phyloP scores from a whole-genome alignment of 1,284 basidiomycete species.

The Apiotrichum gamsii region DNA sequence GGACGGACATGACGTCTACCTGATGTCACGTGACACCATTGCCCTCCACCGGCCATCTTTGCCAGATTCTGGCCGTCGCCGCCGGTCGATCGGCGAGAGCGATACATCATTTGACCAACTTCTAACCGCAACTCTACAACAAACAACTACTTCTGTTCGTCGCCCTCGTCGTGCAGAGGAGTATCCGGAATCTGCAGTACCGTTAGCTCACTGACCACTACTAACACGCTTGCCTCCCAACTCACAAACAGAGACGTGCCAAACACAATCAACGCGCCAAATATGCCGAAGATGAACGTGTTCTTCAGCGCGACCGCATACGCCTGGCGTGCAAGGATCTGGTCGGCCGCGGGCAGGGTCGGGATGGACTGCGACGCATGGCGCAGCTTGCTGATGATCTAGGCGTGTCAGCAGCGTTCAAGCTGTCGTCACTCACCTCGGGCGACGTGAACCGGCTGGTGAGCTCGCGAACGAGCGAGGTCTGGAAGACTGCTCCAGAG shows the following conservation, averaged over 20 bases:
- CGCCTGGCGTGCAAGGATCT: conserved; percentile 19
- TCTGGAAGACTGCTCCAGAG: conserved; percentile 27
- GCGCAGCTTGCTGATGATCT: conserved; percentile 22
- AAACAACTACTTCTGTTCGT: neutral
- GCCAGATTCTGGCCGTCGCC: too few species aligned
- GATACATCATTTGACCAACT: too few species aligned
- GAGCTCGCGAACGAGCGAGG: conserved; percentile 16
- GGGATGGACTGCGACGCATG: conserved; percentile 22
- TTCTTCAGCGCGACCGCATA: conserved; percentile 19
- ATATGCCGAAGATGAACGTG: conserved; percentile 24
- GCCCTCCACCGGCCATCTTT: too few species aligned
- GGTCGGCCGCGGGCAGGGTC: conserved; percentile 11
- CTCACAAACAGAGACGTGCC: conserved; percentile 16
- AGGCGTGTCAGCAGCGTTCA: neutral
- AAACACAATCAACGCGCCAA: conserved; percentile 18
- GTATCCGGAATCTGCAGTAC: neutral
- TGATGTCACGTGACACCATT: too few species aligned
- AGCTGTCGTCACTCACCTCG: conserved; percentile 7
- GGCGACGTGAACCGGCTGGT: conserved; percentile 13
- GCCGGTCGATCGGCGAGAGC: too few species aligned
- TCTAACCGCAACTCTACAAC: too few species aligned
- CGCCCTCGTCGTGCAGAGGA: neutral
- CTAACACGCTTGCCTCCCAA: too few species aligned
- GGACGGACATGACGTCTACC: neutral
- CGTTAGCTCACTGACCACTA: too few species aligned